Evolutionary conservation across 192 early-diverging fungal species (phyloP).

Genomic region (Coemansia sp.): DNA sequence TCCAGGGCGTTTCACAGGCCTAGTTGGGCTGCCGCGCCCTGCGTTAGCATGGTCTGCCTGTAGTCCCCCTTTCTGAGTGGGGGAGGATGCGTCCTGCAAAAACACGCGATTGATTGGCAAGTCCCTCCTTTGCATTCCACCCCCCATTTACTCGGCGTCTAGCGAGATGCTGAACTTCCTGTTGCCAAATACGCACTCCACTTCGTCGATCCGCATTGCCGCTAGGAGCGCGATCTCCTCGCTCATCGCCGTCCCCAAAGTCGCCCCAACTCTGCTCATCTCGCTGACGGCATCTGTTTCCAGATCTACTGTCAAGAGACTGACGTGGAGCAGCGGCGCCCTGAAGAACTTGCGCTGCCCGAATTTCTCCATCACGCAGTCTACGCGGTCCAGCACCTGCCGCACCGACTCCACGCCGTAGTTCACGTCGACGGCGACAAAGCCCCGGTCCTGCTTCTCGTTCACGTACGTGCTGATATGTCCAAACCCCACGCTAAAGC

Average conservation of each 20-base stretch:
- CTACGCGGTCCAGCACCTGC: slow-evolving; percentile 25
- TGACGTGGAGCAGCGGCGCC: slow-evolving; percentile 47
- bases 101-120: neutral
- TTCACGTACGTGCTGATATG: slow-evolving; percentile 22
- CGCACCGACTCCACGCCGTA: slow-evolving; percentile 19
- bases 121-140: neutral
- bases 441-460: slow-evolving; percentile 34
- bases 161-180: slow-evolving; percentile 29
- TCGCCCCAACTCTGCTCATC: slow-evolving; percentile 7
- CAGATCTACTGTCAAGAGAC: slow-evolving; percentile 30
- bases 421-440: slow-evolving; percentile 40
- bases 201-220: slow-evolving; percentile 38
- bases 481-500: slow-evolving; percentile 36
- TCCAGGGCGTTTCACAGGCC: neutral
- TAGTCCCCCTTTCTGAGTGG: neutral
- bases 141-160: neutral
- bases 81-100: neutral
- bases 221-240: slow-evolving; percentile 43
- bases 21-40: neutral
- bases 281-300: neutral
- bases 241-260: slow-evolving; percentile 32
- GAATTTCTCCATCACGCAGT: slow-evolving; percentile 40
- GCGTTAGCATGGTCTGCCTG: neutral
- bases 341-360: slow-evolving; percentile 39
- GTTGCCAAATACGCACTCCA: slow-evolving; percentile 46